phyloP scores from a whole-genome alignment of 768 basidiomycete species.

The Kwoniella botswanensis region DNA sequence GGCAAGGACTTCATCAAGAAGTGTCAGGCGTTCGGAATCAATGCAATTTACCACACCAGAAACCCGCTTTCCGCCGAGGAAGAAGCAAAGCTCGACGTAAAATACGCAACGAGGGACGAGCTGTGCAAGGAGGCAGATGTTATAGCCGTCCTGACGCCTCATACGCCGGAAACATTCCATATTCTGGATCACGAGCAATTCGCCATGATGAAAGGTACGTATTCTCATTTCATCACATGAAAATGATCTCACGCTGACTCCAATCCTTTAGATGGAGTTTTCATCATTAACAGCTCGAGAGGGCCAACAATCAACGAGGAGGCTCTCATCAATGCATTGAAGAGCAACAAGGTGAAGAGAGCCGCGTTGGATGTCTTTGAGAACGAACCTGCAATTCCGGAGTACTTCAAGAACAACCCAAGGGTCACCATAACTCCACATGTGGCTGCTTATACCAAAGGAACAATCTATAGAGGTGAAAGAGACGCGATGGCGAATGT shows the following conservation, averaged over 20 bases:
- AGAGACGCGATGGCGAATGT: constrained; percentile 46
- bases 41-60: constrained; percentile 42
- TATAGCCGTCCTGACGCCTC: constrained; percentile 29
- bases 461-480: constrained; percentile 37
- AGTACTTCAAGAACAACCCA: constrained; percentile 35
- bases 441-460: constrained; percentile 36
- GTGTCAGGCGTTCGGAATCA: constrained; percentile 30
- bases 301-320: constrained; percentile 53
- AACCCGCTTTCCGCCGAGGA: constrained; percentile 24
- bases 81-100: constrained; percentile 29
- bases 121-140: constrained; percentile 31
- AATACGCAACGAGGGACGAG: constrained; percentile 35
- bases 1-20: constrained; percentile 36
- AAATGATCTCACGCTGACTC: constrained; percentile 29
- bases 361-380: constrained; percentile 58
- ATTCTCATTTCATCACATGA: neutral
- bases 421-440: constrained; percentile 35
- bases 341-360: constrained; percentile 48
- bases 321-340: constrained; percentile 55
- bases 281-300: constrained; percentile 52
- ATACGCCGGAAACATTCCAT: constrained; percentile 30
- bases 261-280: constrained; percentile 12
- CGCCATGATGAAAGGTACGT: constrained; percentile 48
- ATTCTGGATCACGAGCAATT: constrained; percentile 38
- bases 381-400: constrained; percentile 38